Base-by-base conservation (phyloP, 495 filamentous ascomycete species). In the Penicillium verhagenii region DNA sequence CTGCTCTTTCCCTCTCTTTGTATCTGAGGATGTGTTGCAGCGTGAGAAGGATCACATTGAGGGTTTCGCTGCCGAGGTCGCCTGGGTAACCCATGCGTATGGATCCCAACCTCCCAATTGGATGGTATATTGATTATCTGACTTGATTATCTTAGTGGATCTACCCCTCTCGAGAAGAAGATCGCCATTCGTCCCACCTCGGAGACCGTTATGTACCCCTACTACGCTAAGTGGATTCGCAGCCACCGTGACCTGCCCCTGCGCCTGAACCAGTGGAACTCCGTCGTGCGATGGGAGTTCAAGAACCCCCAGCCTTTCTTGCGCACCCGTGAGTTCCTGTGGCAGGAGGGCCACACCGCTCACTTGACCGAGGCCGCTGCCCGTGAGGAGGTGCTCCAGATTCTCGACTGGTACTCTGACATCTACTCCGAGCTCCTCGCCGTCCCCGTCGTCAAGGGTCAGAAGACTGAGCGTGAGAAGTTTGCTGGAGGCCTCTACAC, bases 341-440 rank as follows among this genome's bases (percentile, higher is more conserved):
- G 94, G 94, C 95, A 98, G 68, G 94, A 98, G 72, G 95, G 94
- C 26, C 94, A 98, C 76, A 98, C 94, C 6, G 94, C 94, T 10
- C 92, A 97, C 72, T 69, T 97, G 53, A 93, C 86, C 6, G 79
- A 92, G 63, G 76, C 86, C 49, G 79, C 78, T 43, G 92, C 94
- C 29, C 85, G 80, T 16, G 79, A 88, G 64, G 94, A 98, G 69
- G 94, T 98, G 10, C 65, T 90, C 51, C 79, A 95, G 68, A 97
- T 98, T 51, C 82, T 98, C n/a, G 92, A 97, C 67, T 83, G 85
- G 51, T 98, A 98, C 64, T 86, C 90, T 23, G 84, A 83, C 50
- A 82, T 97, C 51, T 98, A 97, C 72, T 85, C 93, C 64, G 83
- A 98, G 56, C 84, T 98, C 18, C 86, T 98, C 13, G 94, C 94